These are phyloP conservation scores for Begonia loranthoides DNA, from an alignment of 306 rosid species.

Conservation along the genomic window DNA sequence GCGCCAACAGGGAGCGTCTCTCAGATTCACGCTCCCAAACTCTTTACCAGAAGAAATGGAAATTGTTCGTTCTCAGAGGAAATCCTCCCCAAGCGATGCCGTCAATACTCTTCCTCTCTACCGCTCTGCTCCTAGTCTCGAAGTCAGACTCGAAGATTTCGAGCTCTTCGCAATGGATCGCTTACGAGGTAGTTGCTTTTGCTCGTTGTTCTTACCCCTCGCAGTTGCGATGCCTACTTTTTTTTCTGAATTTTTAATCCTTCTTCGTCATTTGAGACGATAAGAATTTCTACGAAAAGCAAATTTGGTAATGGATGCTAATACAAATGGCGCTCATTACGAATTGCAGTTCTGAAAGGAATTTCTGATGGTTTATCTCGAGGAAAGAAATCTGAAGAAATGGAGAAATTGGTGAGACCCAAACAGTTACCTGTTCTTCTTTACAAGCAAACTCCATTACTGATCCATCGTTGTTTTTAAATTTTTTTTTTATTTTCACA, in stretches of 20 bases:
- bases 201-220: not conserved
- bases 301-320: too few species aligned
- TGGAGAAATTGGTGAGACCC: conserved; percentile 49
- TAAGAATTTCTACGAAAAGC: too few species aligned
- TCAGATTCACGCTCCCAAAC: too few species aligned
- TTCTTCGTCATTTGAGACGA: not conserved
- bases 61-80: conserved; percentile 34
- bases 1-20: too few species aligned
- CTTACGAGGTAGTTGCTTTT: conserved; percentile 48
- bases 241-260: not conserved
- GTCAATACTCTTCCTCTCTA: conserved; percentile 40
- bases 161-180: conserved; percentile 89
- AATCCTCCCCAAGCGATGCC: conserved; percentile 16
- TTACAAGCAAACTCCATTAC: not conserved
- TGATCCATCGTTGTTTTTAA: conserved; percentile 3
- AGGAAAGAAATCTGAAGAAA: conserved; percentile 77
- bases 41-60: conserved; percentile 25
- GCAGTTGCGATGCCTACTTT: too few species aligned
- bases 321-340: conserved; percentile 3
- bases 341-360: conserved; percentile 71
- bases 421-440: not conserved
- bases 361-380: conserved; percentile 81
- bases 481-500: conserved; percentile 18
- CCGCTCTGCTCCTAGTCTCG: conserved; percentile 74
- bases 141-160: conserved; percentile 81